Evolutionary conservation across 352 stramenopile species (phyloP).

Genomic region (Saprolegnia diclina): DNA sequence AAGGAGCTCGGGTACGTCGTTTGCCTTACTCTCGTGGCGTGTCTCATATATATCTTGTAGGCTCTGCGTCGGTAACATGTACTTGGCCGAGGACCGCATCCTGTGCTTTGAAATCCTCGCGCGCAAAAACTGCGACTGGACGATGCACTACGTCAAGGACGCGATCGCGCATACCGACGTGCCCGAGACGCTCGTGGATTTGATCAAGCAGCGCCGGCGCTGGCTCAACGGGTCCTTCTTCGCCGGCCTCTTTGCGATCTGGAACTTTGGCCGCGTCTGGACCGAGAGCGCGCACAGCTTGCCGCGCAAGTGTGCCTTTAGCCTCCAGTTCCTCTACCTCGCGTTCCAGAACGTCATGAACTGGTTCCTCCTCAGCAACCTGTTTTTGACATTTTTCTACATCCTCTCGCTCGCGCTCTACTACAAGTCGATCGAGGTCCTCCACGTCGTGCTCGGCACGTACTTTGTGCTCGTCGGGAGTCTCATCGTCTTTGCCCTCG

Average conservation of each 20-base stretch:
- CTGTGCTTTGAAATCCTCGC: conserved; percentile 56
- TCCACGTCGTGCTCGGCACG: conserved; percentile 35
- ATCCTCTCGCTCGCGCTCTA: conserved; percentile 39
- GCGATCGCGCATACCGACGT: conserved; percentile 41
- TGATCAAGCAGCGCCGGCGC: conserved; percentile 53
- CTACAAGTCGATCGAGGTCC: conserved; percentile 29
- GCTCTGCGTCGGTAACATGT: conserved; percentile 62
- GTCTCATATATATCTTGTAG: background rate
- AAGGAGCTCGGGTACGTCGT: conserved; percentile 32
- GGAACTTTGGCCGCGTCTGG: conserved; percentile 50
- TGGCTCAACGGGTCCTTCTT: conserved; percentile 66
- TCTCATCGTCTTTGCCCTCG: conserved; percentile 22
- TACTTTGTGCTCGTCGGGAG: conserved; percentile 37
- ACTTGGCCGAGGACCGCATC: conserved; percentile 56
- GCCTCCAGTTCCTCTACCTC: conserved; percentile 40
- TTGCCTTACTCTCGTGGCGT: background rate
- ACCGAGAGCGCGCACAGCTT: conserved; percentile 40
- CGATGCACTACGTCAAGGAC: conserved; percentile 49
- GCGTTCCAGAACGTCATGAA: conserved; percentile 36
- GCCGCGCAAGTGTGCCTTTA: conserved; percentile 36
- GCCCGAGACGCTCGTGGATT: conserved; percentile 40
- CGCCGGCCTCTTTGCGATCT: conserved; percentile 47
- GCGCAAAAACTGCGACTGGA: conserved; percentile 37
- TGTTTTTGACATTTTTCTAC: conserved; percentile 50
- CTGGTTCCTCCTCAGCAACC: conserved; percentile 44